Conservation (phyloP, 371 early-diverging fungal species). For the Ecytonucleospora hepatopenaei region DNA sequence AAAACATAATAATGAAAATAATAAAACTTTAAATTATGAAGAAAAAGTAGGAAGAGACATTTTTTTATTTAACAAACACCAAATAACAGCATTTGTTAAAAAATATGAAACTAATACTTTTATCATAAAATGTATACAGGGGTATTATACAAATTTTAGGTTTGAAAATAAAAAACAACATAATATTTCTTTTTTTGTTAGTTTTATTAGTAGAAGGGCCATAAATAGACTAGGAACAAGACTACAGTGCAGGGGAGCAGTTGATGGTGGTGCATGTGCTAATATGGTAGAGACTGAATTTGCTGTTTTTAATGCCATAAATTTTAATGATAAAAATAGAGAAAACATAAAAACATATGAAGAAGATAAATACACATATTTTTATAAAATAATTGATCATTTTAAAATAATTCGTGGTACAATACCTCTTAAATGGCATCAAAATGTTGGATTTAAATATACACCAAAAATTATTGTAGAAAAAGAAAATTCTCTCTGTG, state of each 20-base stretch:
- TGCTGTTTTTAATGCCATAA: conserved; percentile 59
- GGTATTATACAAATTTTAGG: conserved; percentile 39
- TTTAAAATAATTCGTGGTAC: conserved; percentile 73
- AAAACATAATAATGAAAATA: background rate
- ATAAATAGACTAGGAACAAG: conserved; percentile 87
- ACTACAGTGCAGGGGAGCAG: conserved; percentile 80
- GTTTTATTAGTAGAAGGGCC: conserved; percentile 72
- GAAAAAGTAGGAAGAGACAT: background rate
- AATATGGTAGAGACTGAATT: conserved; percentile 98
- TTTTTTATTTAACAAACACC: conserved; percentile 53
- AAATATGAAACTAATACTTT: conserved; percentile 8
- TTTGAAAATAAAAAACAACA: conserved; percentile 1
- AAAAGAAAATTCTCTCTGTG: background rate
- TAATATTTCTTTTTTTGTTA: too few species aligned
- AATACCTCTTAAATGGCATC: conserved; percentile 82
- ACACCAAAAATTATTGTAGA: conserved; percentile 61
- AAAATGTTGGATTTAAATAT: conserved; percentile 74
- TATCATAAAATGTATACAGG: conserved; percentile 44
- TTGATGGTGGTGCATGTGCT: conserved; percentile 83
- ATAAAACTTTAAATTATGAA: background rate
- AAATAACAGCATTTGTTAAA: conserved; percentile 32
- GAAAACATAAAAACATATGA: background rate
- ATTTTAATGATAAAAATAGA: background rate
- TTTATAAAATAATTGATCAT: conserved; percentile 40
- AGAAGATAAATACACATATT: conserved; percentile 30